phyloP scores from a whole-genome alignment of 345 rosid genomes.

The Heritiera littoralis region DNA sequence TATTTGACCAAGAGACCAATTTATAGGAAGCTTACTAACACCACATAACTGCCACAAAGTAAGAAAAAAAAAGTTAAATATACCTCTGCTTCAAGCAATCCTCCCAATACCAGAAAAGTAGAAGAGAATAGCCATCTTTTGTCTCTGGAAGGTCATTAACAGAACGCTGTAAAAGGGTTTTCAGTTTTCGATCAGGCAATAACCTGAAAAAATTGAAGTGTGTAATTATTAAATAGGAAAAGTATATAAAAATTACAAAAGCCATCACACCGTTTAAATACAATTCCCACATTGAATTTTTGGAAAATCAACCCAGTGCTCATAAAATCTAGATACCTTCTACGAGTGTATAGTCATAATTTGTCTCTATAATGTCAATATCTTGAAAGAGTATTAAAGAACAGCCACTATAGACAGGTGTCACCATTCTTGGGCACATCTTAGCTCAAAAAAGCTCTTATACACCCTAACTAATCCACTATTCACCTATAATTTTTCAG shows the following conservation, averaged over 20 bases:
- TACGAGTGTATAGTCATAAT: not conserved
- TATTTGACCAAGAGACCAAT: not conserved
- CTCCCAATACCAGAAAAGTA: conserved; percentile 96
- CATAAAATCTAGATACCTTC: not conserved
- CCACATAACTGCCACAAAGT: not conserved
- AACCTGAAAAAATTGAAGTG: conserved; percentile 43
- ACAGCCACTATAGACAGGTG: not conserved
- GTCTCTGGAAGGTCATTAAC: conserved; percentile 67
- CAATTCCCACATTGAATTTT: not conserved
- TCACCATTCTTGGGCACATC: not conserved
- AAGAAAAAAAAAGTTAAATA: not conserved
- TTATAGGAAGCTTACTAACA: not conserved
- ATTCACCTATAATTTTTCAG: not conserved
- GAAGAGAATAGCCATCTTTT: conserved; percentile 90
- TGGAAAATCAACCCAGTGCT: not conserved
- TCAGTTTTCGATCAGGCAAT: conserved; percentile 92
- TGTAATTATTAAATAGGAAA: not conserved
- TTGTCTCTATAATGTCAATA: not conserved
- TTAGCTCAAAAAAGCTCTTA: not conserved
- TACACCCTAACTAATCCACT: not conserved
- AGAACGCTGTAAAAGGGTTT: conserved; percentile 83
- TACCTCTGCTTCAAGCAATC: conserved; percentile 96
- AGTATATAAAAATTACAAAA: not conserved
- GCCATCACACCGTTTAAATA: not conserved
- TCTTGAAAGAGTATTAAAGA: not conserved